Evolutionary conservation across 2,329 filamentous ascomycete species (phyloP).

Genomic region (Aspergillus sp.): DNA sequence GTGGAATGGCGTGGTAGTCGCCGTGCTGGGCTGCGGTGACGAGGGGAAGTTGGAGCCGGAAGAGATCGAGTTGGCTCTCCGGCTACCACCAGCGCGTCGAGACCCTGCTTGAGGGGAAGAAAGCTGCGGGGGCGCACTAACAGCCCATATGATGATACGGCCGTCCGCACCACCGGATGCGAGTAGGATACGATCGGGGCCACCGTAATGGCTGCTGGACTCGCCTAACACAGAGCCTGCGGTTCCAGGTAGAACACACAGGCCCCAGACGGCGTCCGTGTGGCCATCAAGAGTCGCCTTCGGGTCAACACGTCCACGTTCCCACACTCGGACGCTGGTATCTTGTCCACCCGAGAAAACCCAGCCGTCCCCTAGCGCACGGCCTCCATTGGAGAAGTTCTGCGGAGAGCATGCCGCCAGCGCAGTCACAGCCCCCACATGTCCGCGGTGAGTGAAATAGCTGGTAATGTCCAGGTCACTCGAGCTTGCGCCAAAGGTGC

Average conservation of each 20-base stretch:
- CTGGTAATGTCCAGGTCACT: constrained; percentile 86
- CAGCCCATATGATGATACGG: constrained; percentile 88
- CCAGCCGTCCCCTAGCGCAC: constrained; percentile 91
- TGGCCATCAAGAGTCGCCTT: constrained; percentile 94
- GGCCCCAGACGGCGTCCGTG: constrained; percentile 92
- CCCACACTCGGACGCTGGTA: constrained; percentile 90
- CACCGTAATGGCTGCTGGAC: constrained; percentile 71
- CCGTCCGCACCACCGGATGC: constrained; percentile 91
- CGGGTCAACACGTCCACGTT: constrained; percentile 88
- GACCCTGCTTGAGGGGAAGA: constrained; percentile 76
- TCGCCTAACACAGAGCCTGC: constrained; percentile 77
- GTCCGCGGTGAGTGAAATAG: constrained; percentile 93
- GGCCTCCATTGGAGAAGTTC: constrained; percentile 85
- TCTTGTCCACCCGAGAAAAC: constrained; percentile 98
- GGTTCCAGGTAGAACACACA: constrained; percentile 87
- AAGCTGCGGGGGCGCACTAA: constrained; percentile 84
- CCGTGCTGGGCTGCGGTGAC: constrained; percentile 84
- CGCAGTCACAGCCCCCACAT: constrained; percentile 85
- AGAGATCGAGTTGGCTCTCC: constrained; percentile 88
- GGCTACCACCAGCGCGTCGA: constrained; percentile 72
- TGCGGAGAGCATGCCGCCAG: constrained; percentile 85
- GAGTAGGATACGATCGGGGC: constrained; percentile 82
- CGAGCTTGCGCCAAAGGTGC: constrained; percentile 59
- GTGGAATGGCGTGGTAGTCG: constrained; percentile 82
- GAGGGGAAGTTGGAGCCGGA: constrained; percentile 90